These are phyloP conservation scores for Cytospora leucostoma DNA, from an alignment of 2,329 filamentous ascomycete species.

Conservation along the genomic window DNA sequence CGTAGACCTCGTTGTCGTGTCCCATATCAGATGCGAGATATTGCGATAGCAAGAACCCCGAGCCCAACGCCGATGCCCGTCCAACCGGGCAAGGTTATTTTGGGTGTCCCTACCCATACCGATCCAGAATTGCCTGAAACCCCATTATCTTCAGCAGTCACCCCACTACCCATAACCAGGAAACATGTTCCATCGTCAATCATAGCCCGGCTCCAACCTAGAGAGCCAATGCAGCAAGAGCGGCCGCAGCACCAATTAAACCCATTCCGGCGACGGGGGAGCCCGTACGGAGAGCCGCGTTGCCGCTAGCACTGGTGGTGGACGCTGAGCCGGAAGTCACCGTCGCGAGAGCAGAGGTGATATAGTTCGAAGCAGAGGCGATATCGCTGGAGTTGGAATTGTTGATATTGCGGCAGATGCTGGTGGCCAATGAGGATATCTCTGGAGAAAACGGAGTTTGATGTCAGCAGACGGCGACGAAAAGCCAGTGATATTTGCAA, in stretches of 20 bases:
- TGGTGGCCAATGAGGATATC: conserved; percentile 12
- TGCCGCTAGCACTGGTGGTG: conserved; percentile 10
- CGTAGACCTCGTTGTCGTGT: not conserved
- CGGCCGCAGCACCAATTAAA: conserved; percentile 23
- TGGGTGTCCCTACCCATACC: not conserved
- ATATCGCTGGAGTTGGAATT: conserved; percentile 13
- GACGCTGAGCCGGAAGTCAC: conserved; percentile 1
- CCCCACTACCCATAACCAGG: not conserved
- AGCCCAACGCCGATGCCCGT: conserved; percentile 2
- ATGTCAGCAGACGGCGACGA: not conserved
- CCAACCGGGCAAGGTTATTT: not conserved
- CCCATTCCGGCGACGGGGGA: conserved; percentile 21
- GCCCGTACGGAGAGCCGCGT: conserved; percentile 11
- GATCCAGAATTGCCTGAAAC: not conserved
- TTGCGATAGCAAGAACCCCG: not conserved
- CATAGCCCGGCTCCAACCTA: not conserved
- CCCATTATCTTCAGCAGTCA: not conserved
- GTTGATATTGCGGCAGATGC: conserved; percentile 23
- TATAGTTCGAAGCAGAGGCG: conserved; percentile 24
- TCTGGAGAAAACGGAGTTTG: not conserved
- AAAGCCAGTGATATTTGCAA: not conserved
- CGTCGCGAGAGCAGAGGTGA: conserved; percentile 19
- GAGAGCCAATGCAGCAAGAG: conserved; percentile 22
- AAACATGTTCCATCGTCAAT: not conserved
- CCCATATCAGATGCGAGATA: not conserved